Base-by-base conservation (phyloP, 208 protist genomes). In the Naegleria gruberi region DNA sequence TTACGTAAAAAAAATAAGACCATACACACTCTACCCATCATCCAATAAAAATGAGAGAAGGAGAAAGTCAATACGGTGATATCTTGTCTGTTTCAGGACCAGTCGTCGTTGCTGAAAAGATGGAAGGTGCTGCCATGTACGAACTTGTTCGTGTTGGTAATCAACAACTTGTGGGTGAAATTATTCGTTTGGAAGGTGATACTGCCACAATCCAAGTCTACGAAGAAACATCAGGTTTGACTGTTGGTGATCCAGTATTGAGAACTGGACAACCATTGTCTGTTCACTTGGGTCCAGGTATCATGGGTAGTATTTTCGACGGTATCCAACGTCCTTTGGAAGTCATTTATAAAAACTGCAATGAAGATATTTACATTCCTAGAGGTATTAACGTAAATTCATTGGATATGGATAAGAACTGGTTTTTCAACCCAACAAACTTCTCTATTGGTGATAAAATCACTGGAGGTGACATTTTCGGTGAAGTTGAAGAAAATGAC, bases 171-270 rank as follows among this genome's bases (percentile, higher is more conserved):
- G 98, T 99, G 12, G 99, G 99, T 81, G 99, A 99, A 95, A 99
- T 99, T 92, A 99, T 99, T 97, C 96, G 98, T 93, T 96, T 99
- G 40, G 98, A 99, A 93, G 96, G 94, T 73, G 98, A 99, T 93
- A 99, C 96, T 15, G 99, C 99, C 5, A 99, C 98, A 23, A 99
- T 99, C 93, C 99, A 99, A 94, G 98, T 99, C 34, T 99, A 99
- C 95, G 99, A 99, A 94, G 98, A 99, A 93, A 99, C 99, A 41
- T 96, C 97, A 43, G 99, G 99, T 92, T 95, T 99, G n/a, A 98
- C 96, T 40, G 98, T 99, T 44, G 99, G 99, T 82, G 99, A 99
- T 92, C 97, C 98, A 83, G 99, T 99, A 7, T 95, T 97, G 84
- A 96, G 98, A 91, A 99, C 99, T 19, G 98, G 98, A 86, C 98